A percentile compares a stretch with the other conserved stretches of the same genome.
These are phyloP conservation scores for Candida parachauliodes DNA, from an alignment of 805 yeast species.

Conservation along the genomic window DNA sequence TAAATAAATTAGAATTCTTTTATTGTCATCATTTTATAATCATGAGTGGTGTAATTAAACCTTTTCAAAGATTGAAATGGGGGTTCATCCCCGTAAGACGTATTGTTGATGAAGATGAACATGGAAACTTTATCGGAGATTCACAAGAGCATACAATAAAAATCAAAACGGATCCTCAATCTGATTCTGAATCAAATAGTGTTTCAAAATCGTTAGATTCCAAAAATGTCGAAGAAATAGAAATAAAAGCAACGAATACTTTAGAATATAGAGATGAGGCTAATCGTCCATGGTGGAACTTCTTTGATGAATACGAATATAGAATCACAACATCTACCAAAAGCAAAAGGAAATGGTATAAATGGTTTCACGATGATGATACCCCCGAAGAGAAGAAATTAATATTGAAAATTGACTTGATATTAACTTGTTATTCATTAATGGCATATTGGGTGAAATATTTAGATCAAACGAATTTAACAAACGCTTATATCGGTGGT, in stretches of 20 bases:
- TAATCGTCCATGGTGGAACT: constrained; percentile 31
- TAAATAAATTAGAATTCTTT: too few species aligned
- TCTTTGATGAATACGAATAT: constrained; percentile 58
- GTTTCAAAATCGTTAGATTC: constrained; percentile 23
- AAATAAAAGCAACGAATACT: neutral
- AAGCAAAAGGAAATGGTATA: constrained; percentile 27
- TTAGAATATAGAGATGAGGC: constrained; percentile 34
- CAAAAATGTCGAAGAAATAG: constrained; percentile 6
- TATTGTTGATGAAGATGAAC: constrained; percentile 28
- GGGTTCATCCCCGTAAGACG: constrained; percentile 34
- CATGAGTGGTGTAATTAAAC: constrained; percentile 4
- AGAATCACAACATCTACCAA: constrained; percentile 34
- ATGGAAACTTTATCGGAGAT: constrained; percentile 9
- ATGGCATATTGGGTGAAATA: constrained; percentile 63
- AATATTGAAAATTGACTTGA: constrained; percentile 28
- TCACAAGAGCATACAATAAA: constrained; percentile 30
- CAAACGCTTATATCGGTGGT: constrained; percentile 65
- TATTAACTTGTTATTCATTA: constrained; percentile 31
- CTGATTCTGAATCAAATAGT: constrained; percentile 2
- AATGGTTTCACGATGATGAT: constrained; percentile 49
- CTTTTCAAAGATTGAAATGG: constrained; percentile 22
- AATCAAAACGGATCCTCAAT: neutral
- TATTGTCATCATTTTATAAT: neutral
- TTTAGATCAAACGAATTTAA: constrained; percentile 56
- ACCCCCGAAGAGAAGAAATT: constrained; percentile 35